Percentiles rank a stretch among this genome's conserved stretches.
Evolutionary conservation across 208 protist genomes (phyloP).

Genomic region (Trypanosomatidae sp.): DNA sequence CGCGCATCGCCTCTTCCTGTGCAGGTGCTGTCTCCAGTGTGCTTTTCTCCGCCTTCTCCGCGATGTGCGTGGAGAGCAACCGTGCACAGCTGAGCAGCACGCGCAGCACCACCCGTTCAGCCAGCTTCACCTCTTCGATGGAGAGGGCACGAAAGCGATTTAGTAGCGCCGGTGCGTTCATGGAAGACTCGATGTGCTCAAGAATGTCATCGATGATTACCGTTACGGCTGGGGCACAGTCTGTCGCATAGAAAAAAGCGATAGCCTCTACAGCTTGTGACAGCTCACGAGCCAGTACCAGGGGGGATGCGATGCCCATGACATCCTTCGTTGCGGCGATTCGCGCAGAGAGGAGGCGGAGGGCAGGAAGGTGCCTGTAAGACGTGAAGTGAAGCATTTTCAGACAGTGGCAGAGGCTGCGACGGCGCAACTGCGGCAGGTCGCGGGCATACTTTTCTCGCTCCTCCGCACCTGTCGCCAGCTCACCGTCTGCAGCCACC

Average conservation of each 20-base stretch:
- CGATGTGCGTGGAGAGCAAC: constrained; percentile 9
- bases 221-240: constrained; percentile 18
- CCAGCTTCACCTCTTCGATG: constrained; percentile 3
- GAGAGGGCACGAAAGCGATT: not conserved
- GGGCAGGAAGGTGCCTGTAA: constrained; percentile 52
- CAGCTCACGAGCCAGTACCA: constrained; percentile 1
- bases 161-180: not conserved
- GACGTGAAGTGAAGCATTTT: constrained; percentile 45
- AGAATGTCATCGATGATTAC: constrained; percentile 16
- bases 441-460: not conserved
- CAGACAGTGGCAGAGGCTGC: constrained; percentile 37
- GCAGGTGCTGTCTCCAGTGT: not conserved
- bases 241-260: constrained; percentile 26
- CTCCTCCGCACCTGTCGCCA: not conserved
- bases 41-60: not conserved
- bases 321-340: constrained; percentile 12
- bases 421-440: constrained; percentile 33
- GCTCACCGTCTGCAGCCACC: not conserved
- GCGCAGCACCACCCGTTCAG: constrained; percentile 18
- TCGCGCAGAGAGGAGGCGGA: constrained; percentile 45
- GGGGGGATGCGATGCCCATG: not conserved
- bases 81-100: constrained; percentile 21
- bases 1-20: not conserved
- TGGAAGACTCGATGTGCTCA: not conserved
- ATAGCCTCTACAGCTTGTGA: constrained; percentile 21